Conservation (phyloP, 2,329 filamentous ascomycete genomes). For the Pseudocercospora crystallina region DNA sequence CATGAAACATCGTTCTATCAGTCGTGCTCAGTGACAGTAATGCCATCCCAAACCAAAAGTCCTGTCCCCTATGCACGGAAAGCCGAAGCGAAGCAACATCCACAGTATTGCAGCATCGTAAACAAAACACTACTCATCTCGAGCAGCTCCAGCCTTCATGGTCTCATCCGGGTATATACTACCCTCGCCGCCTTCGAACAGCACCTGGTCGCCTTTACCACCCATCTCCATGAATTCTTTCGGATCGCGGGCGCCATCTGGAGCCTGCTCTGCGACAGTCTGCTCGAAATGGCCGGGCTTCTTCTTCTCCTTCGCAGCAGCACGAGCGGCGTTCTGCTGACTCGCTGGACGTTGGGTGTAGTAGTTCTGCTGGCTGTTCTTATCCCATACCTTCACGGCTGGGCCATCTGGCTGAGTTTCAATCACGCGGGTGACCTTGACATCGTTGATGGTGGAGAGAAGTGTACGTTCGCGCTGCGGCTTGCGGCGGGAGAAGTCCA, state of each 20-base stretch:
- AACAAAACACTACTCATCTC: constrained; percentile 1
- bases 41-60: no score
- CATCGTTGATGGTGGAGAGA: constrained; percentile 76
- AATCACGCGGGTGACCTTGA: constrained; percentile 62
- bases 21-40: no score
- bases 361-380: constrained; percentile 59
- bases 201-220: constrained; percentile 76
- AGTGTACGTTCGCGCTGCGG: constrained; percentile 80
- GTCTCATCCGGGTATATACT: constrained; percentile 32
- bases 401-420: constrained; percentile 55
- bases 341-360: constrained; percentile 21
- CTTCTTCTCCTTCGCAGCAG: constrained; percentile 35
- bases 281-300: constrained; percentile 41
- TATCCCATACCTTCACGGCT: constrained; percentile 71
- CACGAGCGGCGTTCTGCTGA: constrained; percentile 13
- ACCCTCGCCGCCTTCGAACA: constrained; percentile 57
- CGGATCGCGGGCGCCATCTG: constrained; percentile 65
- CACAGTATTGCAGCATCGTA: no score
- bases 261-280: constrained; percentile 60
- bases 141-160: constrained; percentile 19
- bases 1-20: no score
- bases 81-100: no score
- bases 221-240: constrained; percentile 82
- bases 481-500: constrained; percentile 83
- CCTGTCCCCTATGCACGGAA: no score